Conservation (phyloP, 1,139 yeast genomes). For the Arxiozyma heterogenica region DNA sequence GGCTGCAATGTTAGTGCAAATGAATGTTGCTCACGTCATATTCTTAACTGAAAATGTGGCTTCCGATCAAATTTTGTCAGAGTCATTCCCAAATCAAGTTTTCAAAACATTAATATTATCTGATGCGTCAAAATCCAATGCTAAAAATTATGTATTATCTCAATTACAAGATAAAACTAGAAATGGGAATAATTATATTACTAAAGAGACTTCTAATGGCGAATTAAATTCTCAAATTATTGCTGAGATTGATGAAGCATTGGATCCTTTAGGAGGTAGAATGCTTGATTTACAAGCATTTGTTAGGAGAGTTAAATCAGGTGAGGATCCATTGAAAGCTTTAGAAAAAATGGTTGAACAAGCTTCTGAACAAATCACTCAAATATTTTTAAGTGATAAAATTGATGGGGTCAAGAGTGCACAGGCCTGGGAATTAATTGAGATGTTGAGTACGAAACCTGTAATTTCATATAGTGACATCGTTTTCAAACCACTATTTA, state of each 20-base stretch:
- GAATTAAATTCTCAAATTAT: conserved; percentile 14
- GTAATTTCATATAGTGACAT: conserved; percentile 44
- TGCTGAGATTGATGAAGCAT: conserved; percentile 42
- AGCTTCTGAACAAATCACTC: conserved; percentile 80
- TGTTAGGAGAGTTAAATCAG: conserved; percentile 76
- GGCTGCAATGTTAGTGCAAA: conserved; percentile 69
- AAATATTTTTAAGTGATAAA: conserved; percentile 55
- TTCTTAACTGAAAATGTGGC: conserved; percentile 82
- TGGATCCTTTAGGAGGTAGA: conserved; percentile 84
- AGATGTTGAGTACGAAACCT: conserved; percentile 45
- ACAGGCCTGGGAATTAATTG: conserved; percentile 83
- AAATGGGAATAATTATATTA: conserved; percentile 12
- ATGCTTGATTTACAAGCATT: conserved; percentile 89
- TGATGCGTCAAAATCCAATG: conserved; percentile 70
- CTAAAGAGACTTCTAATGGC: conserved; percentile 7
- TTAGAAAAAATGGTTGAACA: conserved; percentile 70
- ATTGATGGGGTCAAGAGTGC: conserved; percentile 55
- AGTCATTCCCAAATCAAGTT: conserved; percentile 76
- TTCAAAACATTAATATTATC: conserved; percentile 66
- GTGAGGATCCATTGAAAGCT: conserved; percentile 74
- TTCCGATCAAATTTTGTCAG: conserved; percentile 55
- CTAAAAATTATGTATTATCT: conserved; percentile 59
- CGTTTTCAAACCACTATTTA: conserved; percentile 54
- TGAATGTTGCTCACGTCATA: conserved; percentile 82
- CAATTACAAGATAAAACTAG: conserved; percentile 38